Evolutionary conservation across 768 basidiomycete species (phyloP).

Genomic region (Lactarius akahatsu): DNA sequence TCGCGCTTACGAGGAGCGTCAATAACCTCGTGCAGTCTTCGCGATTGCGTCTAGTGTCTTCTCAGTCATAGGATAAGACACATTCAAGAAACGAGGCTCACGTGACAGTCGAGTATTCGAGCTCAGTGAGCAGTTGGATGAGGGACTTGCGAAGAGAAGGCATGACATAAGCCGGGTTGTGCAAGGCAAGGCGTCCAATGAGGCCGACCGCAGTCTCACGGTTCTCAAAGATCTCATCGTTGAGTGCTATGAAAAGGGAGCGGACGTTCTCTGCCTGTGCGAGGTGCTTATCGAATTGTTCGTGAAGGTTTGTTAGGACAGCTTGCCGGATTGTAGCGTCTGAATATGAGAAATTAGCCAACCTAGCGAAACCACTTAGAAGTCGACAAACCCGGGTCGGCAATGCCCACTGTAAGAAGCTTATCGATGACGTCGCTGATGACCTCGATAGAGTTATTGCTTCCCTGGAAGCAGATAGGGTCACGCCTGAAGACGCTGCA

Average conservation of each 20-base stretch:
- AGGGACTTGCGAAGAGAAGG: slow-evolving; percentile 92
- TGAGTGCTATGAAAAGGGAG: slow-evolving; percentile 93
- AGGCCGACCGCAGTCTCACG: slow-evolving; percentile 86
- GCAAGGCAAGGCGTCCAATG: slow-evolving; percentile 89
- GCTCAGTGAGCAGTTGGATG: slow-evolving; percentile 93
- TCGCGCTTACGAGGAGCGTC: slow-evolving; percentile 85
- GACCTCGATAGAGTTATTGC: slow-evolving; percentile 93
- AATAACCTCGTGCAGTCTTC: slow-evolving; percentile 93
- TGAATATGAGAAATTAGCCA: slow-evolving; percentile 4
- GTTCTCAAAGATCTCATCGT: slow-evolving; percentile 95
- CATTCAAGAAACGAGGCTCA: slow-evolving; percentile 43
- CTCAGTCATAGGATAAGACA: slow-evolving; percentile 18
- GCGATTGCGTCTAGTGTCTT: slow-evolving; percentile 61
- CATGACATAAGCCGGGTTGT: slow-evolving; percentile 99
- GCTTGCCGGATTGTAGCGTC: slow-evolving; percentile 70
- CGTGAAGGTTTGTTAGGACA: slow-evolving; percentile 83
- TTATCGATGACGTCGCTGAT: slow-evolving; percentile 99
- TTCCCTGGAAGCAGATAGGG: slow-evolving; percentile 94
- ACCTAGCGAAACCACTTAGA: neutral
- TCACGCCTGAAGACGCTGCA: slow-evolving; percentile 90
- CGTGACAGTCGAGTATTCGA: slow-evolving; percentile 91
- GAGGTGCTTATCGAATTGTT: slow-evolving; percentile 94
- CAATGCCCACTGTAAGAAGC: slow-evolving; percentile 89
- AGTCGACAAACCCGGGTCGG: slow-evolving; percentile 77
- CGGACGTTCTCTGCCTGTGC: slow-evolving; percentile 99